These are phyloP conservation scores for Nicotiana noctiflora DNA, from an alignment of 257 asterid genomes.

Conservation along the genomic window DNA sequence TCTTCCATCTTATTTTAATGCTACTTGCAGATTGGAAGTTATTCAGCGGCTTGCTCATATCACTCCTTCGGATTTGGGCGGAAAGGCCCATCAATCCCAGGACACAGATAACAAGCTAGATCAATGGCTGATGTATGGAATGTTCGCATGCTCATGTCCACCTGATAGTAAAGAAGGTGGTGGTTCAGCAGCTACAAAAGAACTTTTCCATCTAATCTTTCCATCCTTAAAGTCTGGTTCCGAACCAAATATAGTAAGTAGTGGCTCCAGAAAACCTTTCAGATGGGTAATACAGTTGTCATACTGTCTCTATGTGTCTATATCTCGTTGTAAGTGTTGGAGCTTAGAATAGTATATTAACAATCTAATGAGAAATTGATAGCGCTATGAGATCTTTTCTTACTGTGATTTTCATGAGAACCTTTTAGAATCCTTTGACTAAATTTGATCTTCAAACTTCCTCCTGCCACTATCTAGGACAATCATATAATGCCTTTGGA, in stretches of 20 bases:
- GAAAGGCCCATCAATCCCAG: slow-evolving; percentile 92
- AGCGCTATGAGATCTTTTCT: not conserved
- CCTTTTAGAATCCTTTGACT: not conserved
- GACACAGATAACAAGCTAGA: slow-evolving; percentile 94
- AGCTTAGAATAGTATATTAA: not conserved
- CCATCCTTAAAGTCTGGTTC: slow-evolving; percentile 96
- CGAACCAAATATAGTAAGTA: slow-evolving; percentile 78
- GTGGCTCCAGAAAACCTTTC: slow-evolving; percentile 18
- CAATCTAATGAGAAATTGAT: not conserved
- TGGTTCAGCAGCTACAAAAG: slow-evolving; percentile 80
- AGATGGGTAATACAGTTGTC: not conserved
- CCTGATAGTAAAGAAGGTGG: slow-evolving; percentile 79
- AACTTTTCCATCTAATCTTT: slow-evolving; percentile 84
- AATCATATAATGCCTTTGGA: not conserved
- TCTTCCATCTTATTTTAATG: slow-evolving; percentile 7
- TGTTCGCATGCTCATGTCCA: slow-evolving; percentile 95
- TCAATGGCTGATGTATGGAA: slow-evolving; percentile 98
- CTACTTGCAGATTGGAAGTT: slow-evolving; percentile 71
- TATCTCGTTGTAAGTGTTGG: not conserved
- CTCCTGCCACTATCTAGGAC: not conserved
- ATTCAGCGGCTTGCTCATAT: slow-evolving; percentile 93
- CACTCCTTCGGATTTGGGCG: slow-evolving; percentile 93
- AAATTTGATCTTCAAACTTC: not conserved
- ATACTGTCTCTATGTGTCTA: not conserved
- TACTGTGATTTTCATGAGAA: not conserved